phyloP scores from a whole-genome alignment of 2,329 filamentous ascomycete genomes.

The Pseudogymnoascus sp. region DNA sequence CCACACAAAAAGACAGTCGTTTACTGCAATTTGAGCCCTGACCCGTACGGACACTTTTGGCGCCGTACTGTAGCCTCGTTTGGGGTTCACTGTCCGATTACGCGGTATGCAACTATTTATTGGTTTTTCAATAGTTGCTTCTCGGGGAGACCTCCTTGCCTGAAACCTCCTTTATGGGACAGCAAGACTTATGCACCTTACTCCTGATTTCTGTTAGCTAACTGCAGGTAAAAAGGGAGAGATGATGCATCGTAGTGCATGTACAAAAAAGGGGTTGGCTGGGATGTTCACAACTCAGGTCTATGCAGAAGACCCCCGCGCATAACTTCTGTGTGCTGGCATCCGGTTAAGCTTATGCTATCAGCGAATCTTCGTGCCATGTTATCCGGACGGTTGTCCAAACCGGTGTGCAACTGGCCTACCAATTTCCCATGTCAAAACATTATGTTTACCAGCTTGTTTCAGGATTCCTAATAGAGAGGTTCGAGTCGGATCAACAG shows the following conservation, averaged over 20 bases:
- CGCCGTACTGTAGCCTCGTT: no score
- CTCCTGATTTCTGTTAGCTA: neutral
- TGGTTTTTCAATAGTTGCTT: neutral
- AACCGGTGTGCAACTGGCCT: neutral
- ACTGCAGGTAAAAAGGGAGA: neutral
- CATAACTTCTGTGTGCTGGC: conserved; percentile 1
- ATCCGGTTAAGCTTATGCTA: conserved; percentile 1
- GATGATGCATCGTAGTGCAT: neutral
- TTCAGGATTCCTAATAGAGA: neutral
- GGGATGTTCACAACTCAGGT: neutral
- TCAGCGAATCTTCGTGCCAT: neutral
- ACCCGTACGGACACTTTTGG: no score
- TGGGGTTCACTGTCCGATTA: conserved; percentile 4
- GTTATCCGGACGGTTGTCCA: neutral
- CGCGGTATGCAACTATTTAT: neutral
- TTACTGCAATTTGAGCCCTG: no score
- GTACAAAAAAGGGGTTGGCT: conserved; percentile 4
- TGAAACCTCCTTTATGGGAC: neutral
- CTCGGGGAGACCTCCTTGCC: neutral
- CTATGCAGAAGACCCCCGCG: neutral
- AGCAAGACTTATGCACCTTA: neutral
- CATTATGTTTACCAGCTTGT: neutral
- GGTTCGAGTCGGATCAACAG: neutral
- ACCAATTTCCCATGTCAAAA: conserved; percentile 7
- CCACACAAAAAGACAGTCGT: no score